phyloP scores from a whole-genome alignment of 2,329 filamentous ascomycete species.

The Xylariaceae sp. region DNA sequence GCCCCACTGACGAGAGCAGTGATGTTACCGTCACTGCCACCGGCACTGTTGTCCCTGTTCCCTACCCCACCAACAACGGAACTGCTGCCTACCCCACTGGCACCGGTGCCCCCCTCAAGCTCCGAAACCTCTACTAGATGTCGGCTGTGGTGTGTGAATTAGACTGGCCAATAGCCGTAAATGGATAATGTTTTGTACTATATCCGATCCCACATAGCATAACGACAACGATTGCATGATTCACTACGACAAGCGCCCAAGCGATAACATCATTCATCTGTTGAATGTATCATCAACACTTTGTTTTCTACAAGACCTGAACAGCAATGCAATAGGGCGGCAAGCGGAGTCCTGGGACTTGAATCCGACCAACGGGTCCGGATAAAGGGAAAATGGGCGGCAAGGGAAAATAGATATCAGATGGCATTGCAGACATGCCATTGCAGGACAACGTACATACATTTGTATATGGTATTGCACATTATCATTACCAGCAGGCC shows the following conservation, averaged over 20 bases:
- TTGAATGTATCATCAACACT: neutral
- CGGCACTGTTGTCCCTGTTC: slow-evolving; percentile 29
- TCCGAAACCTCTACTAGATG: slow-evolving; percentile 13
- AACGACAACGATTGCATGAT: neutral
- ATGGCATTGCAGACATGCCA: too few species aligned
- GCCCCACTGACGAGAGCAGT: slow-evolving; percentile 19
- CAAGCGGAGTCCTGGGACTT: too few species aligned
- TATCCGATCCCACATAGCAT: neutral
- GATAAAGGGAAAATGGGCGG: too few species aligned
- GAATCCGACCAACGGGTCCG: too few species aligned
- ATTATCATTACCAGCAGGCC: neutral
- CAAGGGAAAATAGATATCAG: too few species aligned
- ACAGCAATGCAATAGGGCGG: too few species aligned
- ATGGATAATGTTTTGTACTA: slow-evolving; percentile 1
- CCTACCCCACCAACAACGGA: slow-evolving; percentile 36
- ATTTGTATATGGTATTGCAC: neutral
- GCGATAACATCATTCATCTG: neutral
- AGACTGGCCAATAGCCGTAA: neutral
- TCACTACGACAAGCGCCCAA: neutral
- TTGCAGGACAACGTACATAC: neutral
- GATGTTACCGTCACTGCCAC: slow-evolving; percentile 32
- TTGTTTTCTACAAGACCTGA: neutral
- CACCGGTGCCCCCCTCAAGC: slow-evolving; percentile 8
- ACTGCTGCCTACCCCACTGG: slow-evolving; percentile 32
- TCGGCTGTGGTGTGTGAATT: neutral